Conservation (phyloP, 805 yeast genomes). For the Tetrapisispora fleetii region DNA sequence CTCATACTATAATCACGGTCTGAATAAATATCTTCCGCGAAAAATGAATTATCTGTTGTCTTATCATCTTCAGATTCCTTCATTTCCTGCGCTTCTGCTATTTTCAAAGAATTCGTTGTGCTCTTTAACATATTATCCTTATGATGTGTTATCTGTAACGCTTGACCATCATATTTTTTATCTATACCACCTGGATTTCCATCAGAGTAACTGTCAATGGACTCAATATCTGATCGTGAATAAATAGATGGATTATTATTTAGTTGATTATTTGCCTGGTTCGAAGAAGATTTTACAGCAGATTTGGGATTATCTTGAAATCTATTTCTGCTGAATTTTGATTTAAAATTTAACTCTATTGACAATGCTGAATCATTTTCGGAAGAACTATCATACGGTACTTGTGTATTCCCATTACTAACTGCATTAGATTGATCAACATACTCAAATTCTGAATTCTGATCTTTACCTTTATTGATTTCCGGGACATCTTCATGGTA, state of each 20-base stretch:
- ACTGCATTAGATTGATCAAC: not conserved
- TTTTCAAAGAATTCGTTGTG: not conserved
- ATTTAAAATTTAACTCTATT: slow-evolving; percentile 4
- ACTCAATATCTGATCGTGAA: slow-evolving; percentile 19
- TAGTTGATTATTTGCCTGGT: not conserved
- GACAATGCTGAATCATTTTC: slow-evolving; percentile 2
- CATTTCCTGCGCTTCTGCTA: not conserved
- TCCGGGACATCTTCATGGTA: not conserved
- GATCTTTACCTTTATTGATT: not conserved
- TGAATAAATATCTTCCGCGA: slow-evolving; percentile 4
- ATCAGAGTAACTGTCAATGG: slow-evolving; percentile 15
- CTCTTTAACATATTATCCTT: slow-evolving; percentile 7
- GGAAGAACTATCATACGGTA: not conserved
- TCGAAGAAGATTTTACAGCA: not conserved
- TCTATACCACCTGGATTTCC: not conserved
- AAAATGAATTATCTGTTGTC: not conserved
- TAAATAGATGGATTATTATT: not conserved
- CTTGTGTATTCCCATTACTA: not conserved
- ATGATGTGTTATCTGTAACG: slow-evolving; percentile 10
- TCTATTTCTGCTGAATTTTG: not conserved
- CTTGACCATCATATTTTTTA: slow-evolving; percentile 8
- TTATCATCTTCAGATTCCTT: not conserved
- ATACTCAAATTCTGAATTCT: not conserved
- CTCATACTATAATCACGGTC: slow-evolving; percentile 2
- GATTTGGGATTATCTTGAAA: not conserved